phyloP scores from a whole-genome alignment of 208 protist species.

The Crithidia bombi region DNA sequence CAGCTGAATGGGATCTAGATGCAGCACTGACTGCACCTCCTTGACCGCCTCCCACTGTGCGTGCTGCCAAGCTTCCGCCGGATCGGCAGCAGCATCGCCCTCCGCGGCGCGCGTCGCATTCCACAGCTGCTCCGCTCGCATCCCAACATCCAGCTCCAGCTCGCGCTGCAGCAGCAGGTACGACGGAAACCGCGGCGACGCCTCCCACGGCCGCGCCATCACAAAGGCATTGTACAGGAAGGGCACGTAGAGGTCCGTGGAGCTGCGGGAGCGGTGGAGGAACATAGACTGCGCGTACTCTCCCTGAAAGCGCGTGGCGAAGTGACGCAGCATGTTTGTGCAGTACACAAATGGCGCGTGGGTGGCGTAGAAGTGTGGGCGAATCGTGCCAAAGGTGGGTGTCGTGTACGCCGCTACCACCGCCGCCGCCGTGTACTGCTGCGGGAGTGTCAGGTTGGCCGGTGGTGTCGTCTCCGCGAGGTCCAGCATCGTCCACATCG shows the following conservation, averaged over 20 bases:
- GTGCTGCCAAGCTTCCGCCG: neutral
- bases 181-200: constrained; percentile 49
- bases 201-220: constrained; percentile 66
- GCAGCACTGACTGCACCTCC: neutral
- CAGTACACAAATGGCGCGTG: constrained; percentile 78
- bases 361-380: constrained; percentile 45
- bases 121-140: neutral
- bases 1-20: constrained; percentile 10
- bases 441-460: neutral
- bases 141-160: neutral
- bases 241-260: constrained; percentile 48
- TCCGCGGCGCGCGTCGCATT: neutral
- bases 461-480: neutral
- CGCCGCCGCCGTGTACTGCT: neutral
- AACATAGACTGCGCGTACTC: constrained; percentile 42
- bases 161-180: constrained; percentile 34
- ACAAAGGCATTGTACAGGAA: constrained; percentile 74
- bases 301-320: constrained; percentile 43
- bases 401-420: constrained; percentile 20
- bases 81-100: neutral
- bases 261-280: constrained; percentile 31
- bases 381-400: constrained; percentile 7
- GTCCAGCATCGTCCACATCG: constrained; percentile 18
- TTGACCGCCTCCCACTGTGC: neutral
- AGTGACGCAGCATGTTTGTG: constrained; percentile 53